Percentiles rank a stretch among this genome's conserved stretches.
Conservation (phyloP, 495 filamentous ascomycete genomes). For the Rhypophila decipiens region DNA sequence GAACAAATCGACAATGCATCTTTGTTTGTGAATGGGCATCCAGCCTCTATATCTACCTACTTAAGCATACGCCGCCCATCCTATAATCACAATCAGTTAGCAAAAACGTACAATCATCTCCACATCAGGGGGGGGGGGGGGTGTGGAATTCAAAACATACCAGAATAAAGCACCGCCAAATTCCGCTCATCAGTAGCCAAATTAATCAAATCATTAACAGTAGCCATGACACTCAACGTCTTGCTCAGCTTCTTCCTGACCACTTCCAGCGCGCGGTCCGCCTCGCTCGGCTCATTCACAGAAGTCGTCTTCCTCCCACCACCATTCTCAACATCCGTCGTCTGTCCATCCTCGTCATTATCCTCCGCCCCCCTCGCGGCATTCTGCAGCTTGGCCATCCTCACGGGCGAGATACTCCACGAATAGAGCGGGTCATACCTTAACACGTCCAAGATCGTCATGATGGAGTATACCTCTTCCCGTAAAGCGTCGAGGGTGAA, state of each 20-base stretch:
- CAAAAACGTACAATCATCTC: background rate
- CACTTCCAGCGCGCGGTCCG: constrained; percentile 82
- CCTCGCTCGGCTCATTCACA: constrained; percentile 77
- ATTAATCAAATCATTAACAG: constrained; percentile 95
- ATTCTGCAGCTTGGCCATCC: constrained; percentile 59
- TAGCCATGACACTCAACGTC: constrained; percentile 86
- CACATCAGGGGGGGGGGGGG: background rate
- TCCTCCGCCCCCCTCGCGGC: constrained; percentile 31
- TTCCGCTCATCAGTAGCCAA: constrained; percentile 91
- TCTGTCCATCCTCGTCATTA: constrained; percentile 20
- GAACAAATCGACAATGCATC: no score
- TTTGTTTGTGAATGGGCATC: no score
- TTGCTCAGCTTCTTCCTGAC: constrained; percentile 92
- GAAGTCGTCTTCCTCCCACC: background rate
- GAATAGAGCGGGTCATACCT: constrained; percentile 94
- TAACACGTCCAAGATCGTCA: constrained; percentile 93
- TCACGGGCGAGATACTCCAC: constrained; percentile 89
- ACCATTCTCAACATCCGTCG: constrained; percentile 15
- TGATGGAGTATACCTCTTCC: constrained; percentile 88
- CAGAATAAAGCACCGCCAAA: constrained; percentile 83
- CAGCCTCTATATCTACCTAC: no score
- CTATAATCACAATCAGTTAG: constrained; percentile 21
- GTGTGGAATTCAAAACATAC: no score
- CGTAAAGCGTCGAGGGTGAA: constrained; percentile 91
- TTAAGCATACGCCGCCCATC: constrained; percentile 65